phyloP scores from a whole-genome alignment of 2,329 filamentous ascomycete species.

The Colletotrichum tanaceti region DNA sequence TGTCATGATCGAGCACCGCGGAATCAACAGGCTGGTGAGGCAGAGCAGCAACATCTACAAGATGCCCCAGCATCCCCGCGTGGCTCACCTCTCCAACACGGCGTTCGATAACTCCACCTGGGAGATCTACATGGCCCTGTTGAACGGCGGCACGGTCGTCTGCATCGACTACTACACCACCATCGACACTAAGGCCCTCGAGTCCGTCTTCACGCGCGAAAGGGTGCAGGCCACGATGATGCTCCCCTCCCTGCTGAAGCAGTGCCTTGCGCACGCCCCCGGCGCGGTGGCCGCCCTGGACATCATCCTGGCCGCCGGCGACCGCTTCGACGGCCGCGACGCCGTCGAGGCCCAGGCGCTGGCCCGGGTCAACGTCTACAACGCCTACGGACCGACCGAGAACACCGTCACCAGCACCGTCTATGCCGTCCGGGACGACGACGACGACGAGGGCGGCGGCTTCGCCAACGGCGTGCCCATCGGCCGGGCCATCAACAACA shows the following conservation, averaged over 20 bases:
- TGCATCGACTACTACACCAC: conserved; percentile 13
- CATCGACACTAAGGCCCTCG: neutral
- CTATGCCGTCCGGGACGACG: neutral
- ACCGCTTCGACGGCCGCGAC: conserved; percentile 9
- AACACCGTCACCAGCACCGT: conserved; percentile 1
- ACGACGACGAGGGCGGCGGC: too few species aligned
- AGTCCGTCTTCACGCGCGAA: neutral
- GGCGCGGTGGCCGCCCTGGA: neutral
- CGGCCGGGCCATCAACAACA: conserved; percentile 41
- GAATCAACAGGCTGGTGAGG: neutral
- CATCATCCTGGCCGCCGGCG: neutral
- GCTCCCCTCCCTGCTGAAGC: neutral
- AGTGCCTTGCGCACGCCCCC: neutral
- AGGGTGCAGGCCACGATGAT: neutral
- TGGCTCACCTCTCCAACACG: conserved; percentile 9
- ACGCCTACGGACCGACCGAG: conserved; percentile 18
- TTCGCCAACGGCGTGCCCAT: conserved; percentile 41
- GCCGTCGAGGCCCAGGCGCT: neutral
- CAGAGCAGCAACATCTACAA: neutral
- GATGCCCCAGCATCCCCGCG: neutral
- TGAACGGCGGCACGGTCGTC: neutral
- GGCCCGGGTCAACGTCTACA: neutral
- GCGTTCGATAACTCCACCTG: neutral
- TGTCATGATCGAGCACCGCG: conserved; percentile 16
- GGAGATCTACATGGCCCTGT: neutral